Conservation (phyloP, 495 filamentous ascomycete genomes). For the Xylaria flabelliformis region DNA sequence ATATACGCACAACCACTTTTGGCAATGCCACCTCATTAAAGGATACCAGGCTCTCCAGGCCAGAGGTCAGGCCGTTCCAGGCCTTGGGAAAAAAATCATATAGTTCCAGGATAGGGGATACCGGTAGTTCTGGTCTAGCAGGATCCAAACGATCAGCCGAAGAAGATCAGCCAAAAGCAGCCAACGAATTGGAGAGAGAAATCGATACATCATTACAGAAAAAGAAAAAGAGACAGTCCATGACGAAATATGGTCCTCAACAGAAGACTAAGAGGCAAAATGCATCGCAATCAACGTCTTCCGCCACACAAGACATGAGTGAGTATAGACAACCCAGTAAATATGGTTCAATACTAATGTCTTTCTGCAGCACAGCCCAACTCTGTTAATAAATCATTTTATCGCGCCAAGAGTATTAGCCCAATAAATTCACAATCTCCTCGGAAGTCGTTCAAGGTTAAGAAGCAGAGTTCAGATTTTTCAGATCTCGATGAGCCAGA, state of each 20-base stretch:
- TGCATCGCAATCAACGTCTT: constrained; percentile 1
- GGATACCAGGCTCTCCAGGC: neutral
- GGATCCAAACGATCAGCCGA: constrained; percentile 38
- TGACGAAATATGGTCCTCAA: constrained; percentile 12
- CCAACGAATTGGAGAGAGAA: constrained; percentile 24
- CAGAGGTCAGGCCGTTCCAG: constrained; percentile 16
- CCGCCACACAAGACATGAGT: constrained; percentile 17
- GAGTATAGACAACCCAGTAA: neutral
- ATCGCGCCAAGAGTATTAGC: constrained; percentile 12
- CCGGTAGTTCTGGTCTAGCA: constrained; percentile 32
- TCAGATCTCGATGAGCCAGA: constrained; percentile 22
- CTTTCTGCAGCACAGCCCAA: neutral
- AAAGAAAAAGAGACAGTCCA: constrained; percentile 14
- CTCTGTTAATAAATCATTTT: constrained; percentile 1
- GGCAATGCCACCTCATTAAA: constrained; percentile 7
- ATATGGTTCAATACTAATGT: constrained; percentile 1
- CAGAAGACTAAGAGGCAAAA: neutral
- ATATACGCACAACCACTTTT: constrained; percentile 36
- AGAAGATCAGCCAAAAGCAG: constrained; percentile 9
- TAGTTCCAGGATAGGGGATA: constrained; percentile 23
- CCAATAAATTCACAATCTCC: constrained; percentile 1
- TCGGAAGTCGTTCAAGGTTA: constrained; percentile 13
- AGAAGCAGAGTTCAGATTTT: constrained; percentile 8
- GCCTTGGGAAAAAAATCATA: neutral
- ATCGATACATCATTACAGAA: constrained; percentile 12